Conservation (phyloP, 2,329 filamentous ascomycete species). For the Tolypocladium paradoxum region DNA sequence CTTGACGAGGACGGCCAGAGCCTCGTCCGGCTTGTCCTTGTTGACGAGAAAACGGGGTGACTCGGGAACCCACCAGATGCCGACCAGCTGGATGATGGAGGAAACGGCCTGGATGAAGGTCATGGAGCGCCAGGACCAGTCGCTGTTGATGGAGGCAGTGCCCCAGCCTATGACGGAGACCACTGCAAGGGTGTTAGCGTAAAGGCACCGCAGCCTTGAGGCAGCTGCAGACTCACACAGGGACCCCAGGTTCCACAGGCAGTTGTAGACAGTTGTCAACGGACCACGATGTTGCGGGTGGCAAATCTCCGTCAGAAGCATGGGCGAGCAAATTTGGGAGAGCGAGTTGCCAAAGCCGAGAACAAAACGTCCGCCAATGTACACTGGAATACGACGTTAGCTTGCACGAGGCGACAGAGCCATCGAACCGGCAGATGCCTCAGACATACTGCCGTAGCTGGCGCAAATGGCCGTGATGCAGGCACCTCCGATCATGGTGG, state of each 20-base stretch:
- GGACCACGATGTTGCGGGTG: constrained; percentile 58
- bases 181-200: constrained; percentile 15
- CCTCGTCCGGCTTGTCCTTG: constrained; percentile 53
- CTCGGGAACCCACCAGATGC: constrained; percentile 59
- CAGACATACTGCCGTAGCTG: constrained; percentile 29
- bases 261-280: constrained; percentile 58
- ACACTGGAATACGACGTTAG: constrained; percentile 14
- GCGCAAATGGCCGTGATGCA: constrained; percentile 29
- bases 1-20: constrained; percentile 48
- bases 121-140: constrained; percentile 60
- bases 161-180: constrained; percentile 55
- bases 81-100: constrained; percentile 49
- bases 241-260: constrained; percentile 52
- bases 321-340: constrained; percentile 51
- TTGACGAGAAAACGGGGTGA: constrained; percentile 54
- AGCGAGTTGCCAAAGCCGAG: constrained; percentile 57
- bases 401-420: background rate
- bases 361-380: constrained; percentile 26
- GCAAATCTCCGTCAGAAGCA: constrained; percentile 55
- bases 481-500: constrained; percentile 34
- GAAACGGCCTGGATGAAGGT: constrained; percentile 53
- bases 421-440: background rate
- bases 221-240: constrained; percentile 15
- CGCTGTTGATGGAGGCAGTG: constrained; percentile 42
- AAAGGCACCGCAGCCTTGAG: rapidly evolving